Percentiles rank a stretch among this genome's conserved stretches.
Conservation (phyloP, 176 grass and related monocot species). For the Oropetium thomaeum region DNA sequence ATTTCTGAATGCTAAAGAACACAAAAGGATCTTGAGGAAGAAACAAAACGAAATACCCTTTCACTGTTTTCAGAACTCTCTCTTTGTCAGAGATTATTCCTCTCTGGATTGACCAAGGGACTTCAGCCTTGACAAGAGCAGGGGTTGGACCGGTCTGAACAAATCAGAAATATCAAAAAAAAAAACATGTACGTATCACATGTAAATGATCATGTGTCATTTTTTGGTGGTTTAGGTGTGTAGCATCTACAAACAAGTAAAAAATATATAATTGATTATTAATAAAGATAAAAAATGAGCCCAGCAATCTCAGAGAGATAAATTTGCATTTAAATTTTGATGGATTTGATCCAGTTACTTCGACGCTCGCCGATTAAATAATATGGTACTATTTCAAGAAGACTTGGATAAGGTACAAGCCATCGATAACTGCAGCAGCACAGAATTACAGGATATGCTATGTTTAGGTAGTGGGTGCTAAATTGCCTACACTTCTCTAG, state of each 20-base stretch:
- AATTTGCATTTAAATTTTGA: background rate
- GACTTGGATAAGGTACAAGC: background rate
- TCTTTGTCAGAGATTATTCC: slow-evolving; percentile 65
- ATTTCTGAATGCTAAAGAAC: background rate
- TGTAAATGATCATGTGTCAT: background rate
- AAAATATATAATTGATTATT: background rate
- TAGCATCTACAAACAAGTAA: background rate
- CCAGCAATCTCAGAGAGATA: background rate
- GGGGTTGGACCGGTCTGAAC: slow-evolving; percentile 28
- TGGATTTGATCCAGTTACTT: background rate
- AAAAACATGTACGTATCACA: background rate
- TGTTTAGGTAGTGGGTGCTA: background rate
- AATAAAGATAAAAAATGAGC: background rate
- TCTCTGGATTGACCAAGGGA: slow-evolving; percentile 68
- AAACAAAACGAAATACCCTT: slow-evolving; percentile 53
- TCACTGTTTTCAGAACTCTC: slow-evolving; percentile 70
- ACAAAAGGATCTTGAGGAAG: background rate
- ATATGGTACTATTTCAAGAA: background rate
- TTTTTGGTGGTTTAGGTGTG: background rate
- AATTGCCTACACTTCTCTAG: background rate
- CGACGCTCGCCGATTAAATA: background rate
- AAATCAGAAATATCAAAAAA: slow-evolving; percentile 18
- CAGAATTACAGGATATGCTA: background rate
- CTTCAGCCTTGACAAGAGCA: slow-evolving; percentile 76
- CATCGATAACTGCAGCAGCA: background rate